These are phyloP conservation scores for Irpex sp. DNA, from an alignment of 1,284 basidiomycete species.

Conservation along the genomic window DNA sequence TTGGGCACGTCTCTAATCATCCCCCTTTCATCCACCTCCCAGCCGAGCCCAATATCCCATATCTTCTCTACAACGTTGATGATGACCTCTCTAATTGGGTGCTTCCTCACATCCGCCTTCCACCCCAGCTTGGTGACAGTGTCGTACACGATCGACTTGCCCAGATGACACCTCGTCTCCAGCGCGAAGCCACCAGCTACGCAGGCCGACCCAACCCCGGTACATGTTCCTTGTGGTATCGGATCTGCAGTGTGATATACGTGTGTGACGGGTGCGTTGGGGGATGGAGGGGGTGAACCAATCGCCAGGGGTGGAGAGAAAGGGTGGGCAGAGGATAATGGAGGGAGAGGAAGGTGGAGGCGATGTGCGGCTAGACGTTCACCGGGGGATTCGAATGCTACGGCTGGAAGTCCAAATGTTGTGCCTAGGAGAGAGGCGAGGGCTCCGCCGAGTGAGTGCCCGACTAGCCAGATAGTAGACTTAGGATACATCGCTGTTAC, in stretches of 20 bases:
- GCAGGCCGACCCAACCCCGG: constrained; percentile 62
- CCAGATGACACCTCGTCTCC: constrained; percentile 59
- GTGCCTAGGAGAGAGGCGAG: constrained; percentile 85
- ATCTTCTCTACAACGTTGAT: constrained; percentile 58
- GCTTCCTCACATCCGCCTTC: constrained; percentile 76
- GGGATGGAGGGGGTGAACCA: constrained; percentile 39
- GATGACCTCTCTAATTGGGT: constrained; percentile 76
- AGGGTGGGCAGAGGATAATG: constrained; percentile 22
- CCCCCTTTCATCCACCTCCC: constrained; percentile 40
- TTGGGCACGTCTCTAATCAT: constrained; percentile 30
- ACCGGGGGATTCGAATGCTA: constrained; percentile 92
- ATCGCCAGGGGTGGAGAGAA: constrained; percentile 24
- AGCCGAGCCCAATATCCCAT: constrained; percentile 49
- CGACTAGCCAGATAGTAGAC: constrained; percentile 90
- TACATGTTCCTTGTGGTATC: constrained; percentile 76
- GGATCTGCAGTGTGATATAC: constrained; percentile 83
- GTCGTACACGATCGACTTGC: constrained; percentile 85
- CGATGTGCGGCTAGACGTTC: constrained; percentile 85
- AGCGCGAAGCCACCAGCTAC: constrained; percentile 68
- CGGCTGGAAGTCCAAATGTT: constrained; percentile 91
- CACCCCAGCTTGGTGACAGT: constrained; percentile 83
- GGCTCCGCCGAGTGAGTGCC: constrained; percentile 86
- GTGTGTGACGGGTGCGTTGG: constrained; percentile 54
- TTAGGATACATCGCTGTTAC: constrained; percentile 79
- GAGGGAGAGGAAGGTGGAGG: constrained; percentile 81